Conservation (phyloP, 2,329 filamentous ascomycete genomes). For the Epichloe scottii region DNA sequence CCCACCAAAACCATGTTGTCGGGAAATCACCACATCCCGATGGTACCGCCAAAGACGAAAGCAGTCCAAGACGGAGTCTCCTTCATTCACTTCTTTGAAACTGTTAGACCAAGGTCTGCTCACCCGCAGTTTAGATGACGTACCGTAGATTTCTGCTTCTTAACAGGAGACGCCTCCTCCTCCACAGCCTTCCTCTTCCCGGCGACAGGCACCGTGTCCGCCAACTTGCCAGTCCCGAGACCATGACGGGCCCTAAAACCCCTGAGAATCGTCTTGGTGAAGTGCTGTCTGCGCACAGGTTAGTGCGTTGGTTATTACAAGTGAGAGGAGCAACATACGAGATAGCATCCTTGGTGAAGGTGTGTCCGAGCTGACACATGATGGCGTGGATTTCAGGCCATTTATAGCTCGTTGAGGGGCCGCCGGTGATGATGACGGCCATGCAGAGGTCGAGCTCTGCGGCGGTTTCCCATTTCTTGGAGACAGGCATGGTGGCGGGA, state of each 20-base stretch:
- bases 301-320: neutral
- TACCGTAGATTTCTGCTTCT: neutral
- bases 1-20: no score
- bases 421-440: conserved; percentile 17
- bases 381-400: conserved; percentile 20
- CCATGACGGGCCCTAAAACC: conserved; percentile 20
- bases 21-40: no score
- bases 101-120: no score
- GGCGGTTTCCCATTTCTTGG: conserved; percentile 25
- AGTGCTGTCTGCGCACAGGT: conserved; percentile 22
- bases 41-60: no score
- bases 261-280: conserved; percentile 25
- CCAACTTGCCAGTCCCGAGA: conserved; percentile 1
- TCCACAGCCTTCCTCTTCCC: neutral
- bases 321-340: conserved; percentile 16
- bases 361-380: conserved; percentile 22
- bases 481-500: conserved; percentile 13
- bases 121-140: neutral
- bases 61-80: no score
- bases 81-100: no score
- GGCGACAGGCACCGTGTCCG: conserved; percentile 8
- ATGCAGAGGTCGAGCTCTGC: conserved; percentile 28
- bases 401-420: conserved; percentile 17
- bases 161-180: neutral
- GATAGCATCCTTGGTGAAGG: conserved; percentile 26